Percentiles rank a stretch among this genome's conserved stretches.
Evolutionary conservation across 768 basidiomycete species (phyloP).

Genomic region (Suillus fuscotomentosus): DNA sequence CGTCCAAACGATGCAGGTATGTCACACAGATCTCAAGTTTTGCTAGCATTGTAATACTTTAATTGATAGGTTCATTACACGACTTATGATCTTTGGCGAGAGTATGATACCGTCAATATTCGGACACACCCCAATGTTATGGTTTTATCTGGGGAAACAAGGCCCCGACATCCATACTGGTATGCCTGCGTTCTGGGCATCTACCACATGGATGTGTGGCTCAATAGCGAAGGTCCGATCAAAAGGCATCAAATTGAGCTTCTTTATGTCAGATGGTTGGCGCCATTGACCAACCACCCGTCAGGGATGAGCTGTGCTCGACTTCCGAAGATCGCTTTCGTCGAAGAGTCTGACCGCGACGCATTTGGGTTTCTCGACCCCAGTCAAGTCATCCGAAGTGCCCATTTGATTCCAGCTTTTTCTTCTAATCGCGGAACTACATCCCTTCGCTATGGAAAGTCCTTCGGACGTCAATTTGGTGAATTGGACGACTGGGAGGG

Average conservation of each 20-base stretch:
- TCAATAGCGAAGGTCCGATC: neutral
- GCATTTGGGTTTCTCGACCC: constrained; percentile 8
- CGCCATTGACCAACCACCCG: neutral
- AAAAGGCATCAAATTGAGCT: neutral
- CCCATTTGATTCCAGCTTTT: constrained; percentile 4
- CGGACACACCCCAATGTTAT: constrained; percentile 34
- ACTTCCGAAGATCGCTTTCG: neutral
- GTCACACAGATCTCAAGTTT: no score
- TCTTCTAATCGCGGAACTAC: neutral
- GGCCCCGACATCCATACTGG: constrained; percentile 32
- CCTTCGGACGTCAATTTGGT: neutral
- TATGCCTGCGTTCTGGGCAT: constrained; percentile 35
- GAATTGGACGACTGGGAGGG: constrained; percentile 14
- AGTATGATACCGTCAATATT: constrained; percentile 20
- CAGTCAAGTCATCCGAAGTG: neutral
- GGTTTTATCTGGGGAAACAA: constrained; percentile 19
- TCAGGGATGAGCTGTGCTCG: neutral
- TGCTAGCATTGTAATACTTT: no score
- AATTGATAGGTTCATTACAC: constrained; percentile 8
- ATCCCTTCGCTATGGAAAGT: neutral
- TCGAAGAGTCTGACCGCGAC: neutral
- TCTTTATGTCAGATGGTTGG: neutral
- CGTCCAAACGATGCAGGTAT: neutral
- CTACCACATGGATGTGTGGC: constrained; percentile 22
- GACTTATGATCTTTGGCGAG: constrained; percentile 17